A percentile compares a stretch with the other conserved stretches of the same genome.
Evolutionary conservation across 768 basidiomycete genomes (phyloP).

Genomic region (Cubamyces sp.): DNA sequence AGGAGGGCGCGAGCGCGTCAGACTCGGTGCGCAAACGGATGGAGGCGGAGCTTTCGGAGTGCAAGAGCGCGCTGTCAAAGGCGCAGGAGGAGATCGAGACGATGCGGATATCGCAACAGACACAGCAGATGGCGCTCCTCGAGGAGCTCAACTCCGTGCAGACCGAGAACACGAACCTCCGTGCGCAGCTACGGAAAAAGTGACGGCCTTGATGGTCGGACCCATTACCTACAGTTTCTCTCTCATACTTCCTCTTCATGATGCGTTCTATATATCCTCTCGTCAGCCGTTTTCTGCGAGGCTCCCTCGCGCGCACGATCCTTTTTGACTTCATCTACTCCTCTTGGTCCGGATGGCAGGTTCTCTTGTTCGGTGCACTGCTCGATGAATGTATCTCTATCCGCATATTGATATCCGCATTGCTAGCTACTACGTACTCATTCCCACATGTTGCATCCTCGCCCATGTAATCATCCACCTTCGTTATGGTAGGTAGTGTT

Average conservation of each 20-base stretch:
- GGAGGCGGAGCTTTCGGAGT: slow-evolving; percentile 64
- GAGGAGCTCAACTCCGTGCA: slow-evolving; percentile 88
- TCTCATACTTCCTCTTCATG: not conserved
- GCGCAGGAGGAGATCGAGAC: slow-evolving; percentile 71
- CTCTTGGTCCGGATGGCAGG: slow-evolving; percentile 13
- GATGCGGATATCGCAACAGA: slow-evolving; percentile 73
- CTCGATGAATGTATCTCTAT: slow-evolving; percentile 29
- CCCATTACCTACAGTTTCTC: not conserved
- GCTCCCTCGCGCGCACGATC: not conserved
- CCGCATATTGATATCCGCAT: slow-evolving; percentile 26
- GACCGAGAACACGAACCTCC: slow-evolving; percentile 72
- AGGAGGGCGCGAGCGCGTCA: slow-evolving; percentile 62
- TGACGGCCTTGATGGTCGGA: slow-evolving; percentile 18
- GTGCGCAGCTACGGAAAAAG: slow-evolving; percentile 64
- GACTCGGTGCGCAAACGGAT: slow-evolving; percentile 58
- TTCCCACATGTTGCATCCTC: slow-evolving; percentile 27
- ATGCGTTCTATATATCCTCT: not conserved
- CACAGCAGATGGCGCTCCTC: slow-evolving; percentile 79
- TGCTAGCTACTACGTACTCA: slow-evolving; percentile 23
- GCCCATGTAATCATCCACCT: slow-evolving; percentile 26
- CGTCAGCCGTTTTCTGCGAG: not conserved
- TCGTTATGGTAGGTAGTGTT: slow-evolving; percentile 25
- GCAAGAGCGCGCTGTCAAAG: slow-evolving; percentile 60
- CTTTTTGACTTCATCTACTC: not conserved
- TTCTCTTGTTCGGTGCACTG: slow-evolving; percentile 21